phyloP scores from a whole-genome alignment of 2,329 filamentous ascomycete species.

The Lasiodiplodia hormozganensis region DNA sequence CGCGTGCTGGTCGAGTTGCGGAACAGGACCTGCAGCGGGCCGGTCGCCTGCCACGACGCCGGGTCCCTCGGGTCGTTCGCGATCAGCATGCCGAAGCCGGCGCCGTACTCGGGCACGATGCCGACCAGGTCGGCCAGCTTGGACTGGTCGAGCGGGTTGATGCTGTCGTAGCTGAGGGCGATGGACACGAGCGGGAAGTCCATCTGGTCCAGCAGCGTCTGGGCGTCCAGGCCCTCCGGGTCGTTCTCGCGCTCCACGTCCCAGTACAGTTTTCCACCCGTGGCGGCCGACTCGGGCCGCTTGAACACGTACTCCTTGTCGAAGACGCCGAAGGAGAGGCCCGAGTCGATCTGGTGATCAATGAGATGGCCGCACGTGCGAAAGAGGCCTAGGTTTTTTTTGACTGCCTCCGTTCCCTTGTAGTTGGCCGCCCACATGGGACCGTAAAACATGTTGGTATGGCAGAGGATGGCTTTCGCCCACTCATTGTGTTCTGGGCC shows the following conservation, averaged over 20 bases:
- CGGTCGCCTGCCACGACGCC: slow-evolving; percentile 39
- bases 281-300: slow-evolving; percentile 38
- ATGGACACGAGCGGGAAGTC: slow-evolving; percentile 50
- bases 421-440: slow-evolving; percentile 37
- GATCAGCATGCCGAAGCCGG: slow-evolving; percentile 36
- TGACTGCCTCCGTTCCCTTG: slow-evolving; percentile 28
- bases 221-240: slow-evolving; percentile 13
- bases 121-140: no score
- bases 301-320: slow-evolving; percentile 49
- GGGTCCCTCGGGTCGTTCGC: slow-evolving; percentile 37
- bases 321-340: slow-evolving; percentile 48
- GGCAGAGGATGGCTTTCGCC: slow-evolving; percentile 41
- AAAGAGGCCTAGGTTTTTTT: slow-evolving; percentile 30
- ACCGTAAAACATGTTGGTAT: slow-evolving; percentile 43
- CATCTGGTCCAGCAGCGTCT: slow-evolving; percentile 41
- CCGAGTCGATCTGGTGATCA: slow-evolving; percentile 43
- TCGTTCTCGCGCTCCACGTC: slow-evolving; percentile 35
- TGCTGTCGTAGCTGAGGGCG: slow-evolving; percentile 45
- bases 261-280: slow-evolving; percentile 40
- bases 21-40: slow-evolving; percentile 41
- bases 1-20: slow-evolving; percentile 48
- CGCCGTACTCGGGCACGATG: slow-evolving; percentile 37
- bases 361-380: slow-evolving; percentile 39
- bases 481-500: slow-evolving; percentile 38
- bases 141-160: slow-evolving; percentile 37